Evolutionary conservation across 1,284 basidiomycete genomes (phyloP), one percentile per base, ranked within the genome.

Genomic region (Microbotryum saponariae): DNA sequence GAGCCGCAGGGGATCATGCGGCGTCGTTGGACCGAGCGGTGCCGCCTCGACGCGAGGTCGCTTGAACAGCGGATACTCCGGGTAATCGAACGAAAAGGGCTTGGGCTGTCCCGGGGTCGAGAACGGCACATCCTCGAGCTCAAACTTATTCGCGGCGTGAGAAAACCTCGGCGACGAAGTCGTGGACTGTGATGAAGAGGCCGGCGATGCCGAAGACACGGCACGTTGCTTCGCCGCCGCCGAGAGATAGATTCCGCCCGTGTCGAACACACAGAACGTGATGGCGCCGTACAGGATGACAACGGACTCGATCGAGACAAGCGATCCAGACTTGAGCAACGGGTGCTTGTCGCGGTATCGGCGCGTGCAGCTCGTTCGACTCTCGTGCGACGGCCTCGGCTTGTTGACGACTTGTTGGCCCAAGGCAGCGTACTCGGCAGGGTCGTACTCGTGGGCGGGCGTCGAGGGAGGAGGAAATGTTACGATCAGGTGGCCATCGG

Each of bases 291-390:
- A 72, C 57, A 56, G 56, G 51, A 72, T 70, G 14, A 69, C 69
- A 48, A 72, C 72, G 10, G 66, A 68, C n/a, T 71, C 72, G 61
- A 71, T 59, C 29, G 70, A 67, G 31, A 60, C 62, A 42, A 70
- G 58, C 18, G 56, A 58, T 27, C 68, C 65, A 45, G 60, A 52
- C 23, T 63, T 62, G 63, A 70, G 69, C 69, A 71, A 61, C 5
- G 84, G 82, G 79, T 92, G 89, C 70, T 83, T 82, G 51, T 88
- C 87, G 73, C 89, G 86, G 79, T 89, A 96, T 64, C 94, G 82
- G 71, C 89, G 83, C 62, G 92, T 97, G 75, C 93, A 98, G 77
- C 86, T 92, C 53, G 93, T 97, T 76, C 88, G 87, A 49, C 87
- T 85, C 72, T 87, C 85, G 2, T 70, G 73, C 5, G 70, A 79